Percentiles rank a stretch among this genome's conserved stretches.
Evolutionary conservation across 179 eudicot genomes (phyloP).

Genomic region (Actinidia polygama): DNA sequence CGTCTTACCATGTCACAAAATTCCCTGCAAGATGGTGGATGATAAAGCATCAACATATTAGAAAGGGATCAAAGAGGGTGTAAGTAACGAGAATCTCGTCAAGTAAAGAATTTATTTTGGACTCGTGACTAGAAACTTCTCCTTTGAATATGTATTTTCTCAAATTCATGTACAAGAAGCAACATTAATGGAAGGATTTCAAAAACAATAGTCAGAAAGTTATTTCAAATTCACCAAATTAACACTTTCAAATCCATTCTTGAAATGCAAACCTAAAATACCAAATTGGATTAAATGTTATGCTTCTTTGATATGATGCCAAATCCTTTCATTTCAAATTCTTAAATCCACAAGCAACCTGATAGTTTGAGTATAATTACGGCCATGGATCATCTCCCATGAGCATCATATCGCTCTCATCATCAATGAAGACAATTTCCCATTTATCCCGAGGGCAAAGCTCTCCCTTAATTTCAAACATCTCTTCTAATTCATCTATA

Average conservation of each 20-base stretch:
- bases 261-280: too few species aligned
- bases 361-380: conserved; percentile 49
- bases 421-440: conserved; percentile 86
- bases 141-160: neutral
- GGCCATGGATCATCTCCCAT: conserved; percentile 92
- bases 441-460: conserved; percentile 63
- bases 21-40: conserved; percentile 51
- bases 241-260: too few species aligned
- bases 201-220: too few species aligned
- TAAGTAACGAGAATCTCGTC: neutral
- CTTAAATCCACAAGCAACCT: too few species aligned
- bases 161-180: too few species aligned
- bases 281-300: too few species aligned
- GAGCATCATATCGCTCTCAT: conserved; percentile 94
- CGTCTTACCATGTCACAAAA: conserved; percentile 79
- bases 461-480: conserved; percentile 83
- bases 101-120: neutral
- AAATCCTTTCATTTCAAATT: too few species aligned
- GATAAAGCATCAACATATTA: neutral
- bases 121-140: neutral
- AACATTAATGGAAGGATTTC: too few species aligned
- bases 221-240: too few species aligned
- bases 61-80: neutral
- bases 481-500: conserved; percentile 65
- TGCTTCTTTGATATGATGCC: too few species aligned